These are phyloP conservation scores for Thraustochytrium sp. DNA, from an alignment of 352 stramenopile species.

Conservation along the genomic window DNA sequence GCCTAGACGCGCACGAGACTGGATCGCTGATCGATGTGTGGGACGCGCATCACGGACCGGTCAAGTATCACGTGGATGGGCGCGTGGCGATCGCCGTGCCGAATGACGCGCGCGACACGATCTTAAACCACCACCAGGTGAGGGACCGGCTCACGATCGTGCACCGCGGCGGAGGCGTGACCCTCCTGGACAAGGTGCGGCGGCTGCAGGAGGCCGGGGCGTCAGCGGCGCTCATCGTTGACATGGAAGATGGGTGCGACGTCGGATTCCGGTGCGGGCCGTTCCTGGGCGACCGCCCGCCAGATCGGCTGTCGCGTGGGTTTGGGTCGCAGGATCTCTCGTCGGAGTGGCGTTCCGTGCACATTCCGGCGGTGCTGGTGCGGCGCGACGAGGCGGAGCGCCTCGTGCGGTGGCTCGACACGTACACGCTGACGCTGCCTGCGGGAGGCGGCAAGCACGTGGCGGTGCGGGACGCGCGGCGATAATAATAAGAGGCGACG, in stretches of 20 bases:
- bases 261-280: neutral
- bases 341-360: neutral
- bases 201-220: slow-evolving; percentile 18
- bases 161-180: neutral
- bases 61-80: slow-evolving; percentile 30
- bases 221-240: neutral
- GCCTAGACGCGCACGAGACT: slow-evolving; percentile 24
- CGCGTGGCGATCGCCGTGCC: neutral
- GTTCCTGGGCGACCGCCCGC: neutral
- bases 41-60: slow-evolving; percentile 16
- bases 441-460: neutral
- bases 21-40: slow-evolving; percentile 21
- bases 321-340: neutral
- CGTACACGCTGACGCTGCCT: neutral
- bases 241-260: neutral
- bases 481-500: neutral
- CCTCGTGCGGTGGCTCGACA: neutral
- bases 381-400: neutral
- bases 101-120: neutral
- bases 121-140: slow-evolving; percentile 5
- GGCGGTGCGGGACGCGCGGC: neutral
- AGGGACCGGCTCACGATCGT: neutral
- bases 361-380: slow-evolving; percentile 5
- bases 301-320: neutral
- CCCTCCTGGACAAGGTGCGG: neutral